phyloP scores from a whole-genome alignment of 2,329 filamentous ascomycete species.

The Phialocephala sp. region DNA sequence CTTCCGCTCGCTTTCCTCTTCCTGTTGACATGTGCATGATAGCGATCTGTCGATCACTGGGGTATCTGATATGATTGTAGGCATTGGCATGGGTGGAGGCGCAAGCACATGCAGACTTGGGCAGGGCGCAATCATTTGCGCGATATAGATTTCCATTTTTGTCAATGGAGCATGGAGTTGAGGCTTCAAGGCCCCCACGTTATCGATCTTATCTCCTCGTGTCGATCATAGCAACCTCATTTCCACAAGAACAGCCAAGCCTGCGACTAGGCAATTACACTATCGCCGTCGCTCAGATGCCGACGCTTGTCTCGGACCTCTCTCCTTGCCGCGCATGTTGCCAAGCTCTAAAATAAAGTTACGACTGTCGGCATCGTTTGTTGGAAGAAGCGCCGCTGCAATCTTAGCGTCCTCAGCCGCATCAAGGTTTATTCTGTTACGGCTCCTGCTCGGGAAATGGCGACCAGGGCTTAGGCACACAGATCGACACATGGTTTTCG shows the following conservation, averaged over 20 bases:
- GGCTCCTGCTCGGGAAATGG: neutral
- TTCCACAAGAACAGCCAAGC: neutral
- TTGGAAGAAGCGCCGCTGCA: too few species aligned
- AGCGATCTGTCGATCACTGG: neutral
- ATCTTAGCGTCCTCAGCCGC: constrained; percentile 5
- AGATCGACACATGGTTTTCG: neutral
- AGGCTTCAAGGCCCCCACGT: constrained; percentile 1
- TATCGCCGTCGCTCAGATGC: neutral
- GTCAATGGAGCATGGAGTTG: constrained; percentile 4
- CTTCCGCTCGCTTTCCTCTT: neutral
- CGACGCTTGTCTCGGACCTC: constrained; percentile 4
- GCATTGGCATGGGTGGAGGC: neutral
- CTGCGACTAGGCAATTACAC: neutral
- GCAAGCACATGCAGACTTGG: neutral
- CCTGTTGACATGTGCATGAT: neutral
- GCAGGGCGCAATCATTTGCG: neutral
- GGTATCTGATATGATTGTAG: neutral
- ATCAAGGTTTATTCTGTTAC: neutral
- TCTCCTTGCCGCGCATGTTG: neutral
- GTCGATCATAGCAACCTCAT: constrained; percentile 1
- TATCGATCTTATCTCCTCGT: constrained; percentile 5
- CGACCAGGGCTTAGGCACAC: neutral
- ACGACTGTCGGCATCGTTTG: neutral
- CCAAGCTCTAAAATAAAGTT: neutral
- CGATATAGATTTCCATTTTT: constrained; percentile 1